These are phyloP conservation scores for Blastomyces gilchristii DNA, from an alignment of 2,329 filamentous ascomycete species.

Conservation along the genomic window DNA sequence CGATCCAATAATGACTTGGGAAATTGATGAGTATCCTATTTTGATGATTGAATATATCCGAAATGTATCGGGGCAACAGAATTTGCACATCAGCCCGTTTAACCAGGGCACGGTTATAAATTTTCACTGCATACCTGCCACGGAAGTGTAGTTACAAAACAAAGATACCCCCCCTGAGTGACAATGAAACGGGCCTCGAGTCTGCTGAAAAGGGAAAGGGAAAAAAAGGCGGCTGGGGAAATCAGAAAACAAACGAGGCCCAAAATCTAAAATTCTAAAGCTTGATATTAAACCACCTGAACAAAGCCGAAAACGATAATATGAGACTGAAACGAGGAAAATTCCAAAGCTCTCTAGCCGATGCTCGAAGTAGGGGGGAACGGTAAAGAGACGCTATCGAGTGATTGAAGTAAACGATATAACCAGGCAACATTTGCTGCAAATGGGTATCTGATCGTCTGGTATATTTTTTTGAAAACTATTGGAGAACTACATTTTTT, in stretches of 20 bases:
- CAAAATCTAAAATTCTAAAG: background rate
- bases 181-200: background rate
- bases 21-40: background rate
- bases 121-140: background rate
- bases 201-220: background rate
- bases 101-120: background rate
- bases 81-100: background rate
- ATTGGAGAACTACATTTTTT: slow-evolving; percentile 34
- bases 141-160: background rate
- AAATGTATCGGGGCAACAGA: background rate
- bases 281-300: background rate
- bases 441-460: background rate
- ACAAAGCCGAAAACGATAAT: background rate
- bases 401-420: background rate
- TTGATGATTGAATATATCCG: background rate
- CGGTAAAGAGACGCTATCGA: background rate
- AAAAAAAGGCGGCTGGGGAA: background rate
- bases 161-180: background rate
- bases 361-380: background rate
- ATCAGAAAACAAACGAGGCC: background rate
- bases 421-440: background rate
- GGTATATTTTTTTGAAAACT: background rate
- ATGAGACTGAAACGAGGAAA: background rate
- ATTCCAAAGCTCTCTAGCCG: background rate
- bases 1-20: background rate